phyloP scores from a whole-genome alignment of 495 filamentous ascomycete species.

The Hypoxylon cercidicola region DNA sequence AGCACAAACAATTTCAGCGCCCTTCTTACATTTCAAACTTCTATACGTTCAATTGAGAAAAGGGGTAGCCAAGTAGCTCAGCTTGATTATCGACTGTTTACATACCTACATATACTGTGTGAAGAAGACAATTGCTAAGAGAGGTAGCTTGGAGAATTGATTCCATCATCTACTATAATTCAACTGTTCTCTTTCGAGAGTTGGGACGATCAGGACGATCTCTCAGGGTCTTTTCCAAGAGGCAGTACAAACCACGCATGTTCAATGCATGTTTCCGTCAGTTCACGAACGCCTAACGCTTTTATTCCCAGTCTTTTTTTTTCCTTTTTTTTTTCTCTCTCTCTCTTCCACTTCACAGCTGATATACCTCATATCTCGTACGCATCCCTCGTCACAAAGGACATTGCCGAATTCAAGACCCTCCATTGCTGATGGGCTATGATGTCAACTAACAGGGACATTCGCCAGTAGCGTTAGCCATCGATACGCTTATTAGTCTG shows the following conservation, averaged over 20 bases:
- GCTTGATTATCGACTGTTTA: not conserved
- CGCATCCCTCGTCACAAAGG: not conserved
- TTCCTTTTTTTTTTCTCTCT: no score
- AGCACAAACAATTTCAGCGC: not conserved
- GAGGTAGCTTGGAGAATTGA: no score
- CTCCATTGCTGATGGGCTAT: constrained; percentile 16
- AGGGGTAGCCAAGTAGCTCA: not conserved
- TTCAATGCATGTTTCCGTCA: constrained; percentile 21
- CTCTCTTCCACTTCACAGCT: no score
- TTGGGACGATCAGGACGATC: constrained; percentile 6
- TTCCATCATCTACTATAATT: no score
- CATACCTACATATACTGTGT: not conserved
- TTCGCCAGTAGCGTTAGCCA: not conserved
- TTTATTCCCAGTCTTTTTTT: not conserved
- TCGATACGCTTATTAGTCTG: constrained; percentile 14
- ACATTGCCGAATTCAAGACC: constrained; percentile 14
- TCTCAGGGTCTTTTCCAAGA: constrained; percentile 16
- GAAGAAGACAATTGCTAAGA: no score
- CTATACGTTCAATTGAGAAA: not conserved
- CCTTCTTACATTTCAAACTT: not conserved
- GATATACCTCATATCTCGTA: no score
- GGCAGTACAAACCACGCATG: constrained; percentile 32
- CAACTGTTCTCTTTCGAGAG: no score
- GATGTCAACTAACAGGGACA: constrained; percentile 33
- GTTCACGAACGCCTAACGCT: constrained; percentile 5